Conservation (phyloP, 495 filamentous ascomycete genomes). For the Xanthoparmelia taractica region DNA sequence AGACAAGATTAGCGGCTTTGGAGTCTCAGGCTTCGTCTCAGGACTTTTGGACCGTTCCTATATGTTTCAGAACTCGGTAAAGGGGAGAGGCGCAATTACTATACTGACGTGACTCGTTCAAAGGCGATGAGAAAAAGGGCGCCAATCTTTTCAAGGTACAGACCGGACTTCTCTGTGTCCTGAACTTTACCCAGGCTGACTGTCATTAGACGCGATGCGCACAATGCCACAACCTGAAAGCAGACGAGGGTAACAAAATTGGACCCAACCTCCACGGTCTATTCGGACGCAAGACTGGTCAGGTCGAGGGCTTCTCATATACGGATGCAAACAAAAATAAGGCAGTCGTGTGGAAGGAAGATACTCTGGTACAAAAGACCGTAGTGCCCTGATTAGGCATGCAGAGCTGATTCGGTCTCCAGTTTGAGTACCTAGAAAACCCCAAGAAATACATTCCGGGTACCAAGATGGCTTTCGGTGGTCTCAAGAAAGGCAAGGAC, state of each 20-base stretch:
- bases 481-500: conserved; percentile 99
- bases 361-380: conserved; percentile 62
- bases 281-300: conserved; percentile 91
- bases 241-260: conserved; percentile 87
- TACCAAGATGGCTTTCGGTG: conserved; percentile 99
- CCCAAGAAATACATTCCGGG: conserved; percentile 96
- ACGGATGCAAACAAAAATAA: conserved; percentile 99
- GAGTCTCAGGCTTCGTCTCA: background rate
- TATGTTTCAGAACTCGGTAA: background rate
- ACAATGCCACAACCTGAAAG: conserved; percentile 94
- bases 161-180: background rate
- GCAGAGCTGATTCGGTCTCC: background rate
- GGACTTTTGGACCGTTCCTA: background rate
- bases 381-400: background rate
- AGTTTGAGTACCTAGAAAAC: conserved; percentile 84
- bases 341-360: conserved; percentile 80
- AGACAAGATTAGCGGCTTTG: background rate
- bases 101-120: background rate
- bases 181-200: background rate
- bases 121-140: conserved; percentile 94
- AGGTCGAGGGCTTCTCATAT: conserved; percentile 89
- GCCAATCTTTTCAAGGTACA: conserved; percentile 91
- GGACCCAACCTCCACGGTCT: conserved; percentile 95
- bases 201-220: conserved; percentile 73
- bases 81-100: background rate